Evolutionary conservation across 345 rosid species (phyloP).

Genomic region (Pugionium cornutum): DNA sequence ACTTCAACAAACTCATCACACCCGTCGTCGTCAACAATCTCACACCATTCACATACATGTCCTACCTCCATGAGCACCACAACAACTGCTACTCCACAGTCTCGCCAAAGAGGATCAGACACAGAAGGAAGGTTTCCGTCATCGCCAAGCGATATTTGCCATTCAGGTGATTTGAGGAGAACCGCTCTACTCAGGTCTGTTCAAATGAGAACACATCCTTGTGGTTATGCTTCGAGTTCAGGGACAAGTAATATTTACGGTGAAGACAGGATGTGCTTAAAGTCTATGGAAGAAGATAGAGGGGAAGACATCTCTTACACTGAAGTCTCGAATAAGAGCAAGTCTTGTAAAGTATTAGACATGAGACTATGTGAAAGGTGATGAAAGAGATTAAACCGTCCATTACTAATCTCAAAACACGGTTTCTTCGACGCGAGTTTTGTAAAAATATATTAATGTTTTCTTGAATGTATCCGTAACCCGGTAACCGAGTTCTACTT

Average conservation of each 20-base stretch:
- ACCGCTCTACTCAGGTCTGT: constrained; percentile 92
- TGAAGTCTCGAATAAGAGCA: constrained; percentile 49
- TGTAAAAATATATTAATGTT: too few relatives aligned
- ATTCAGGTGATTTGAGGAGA: constrained; percentile 89
- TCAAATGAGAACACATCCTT: constrained; percentile 89
- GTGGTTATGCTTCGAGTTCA: constrained; percentile 52
- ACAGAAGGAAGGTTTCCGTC: constrained; percentile 94
- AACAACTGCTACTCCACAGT: constrained; percentile 41
- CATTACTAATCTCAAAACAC: constrained; percentile 1
- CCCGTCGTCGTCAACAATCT: constrained; percentile 31
- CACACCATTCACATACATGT: constrained; percentile 39
- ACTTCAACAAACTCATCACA: constrained; percentile 48
- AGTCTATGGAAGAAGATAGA: constrained; percentile 66
- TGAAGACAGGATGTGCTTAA: constrained; percentile 66
- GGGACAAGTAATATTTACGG: constrained; percentile 54
- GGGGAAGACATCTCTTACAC: constrained; percentile 54
- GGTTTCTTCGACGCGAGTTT: neutral
- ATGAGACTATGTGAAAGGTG: constrained; percentile 46
- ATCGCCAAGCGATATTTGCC: constrained; percentile 96
- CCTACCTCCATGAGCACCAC: constrained; percentile 26
- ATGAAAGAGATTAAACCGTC: constrained; percentile 10
- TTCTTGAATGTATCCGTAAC: too few relatives aligned
- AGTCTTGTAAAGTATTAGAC: constrained; percentile 50
- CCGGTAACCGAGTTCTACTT: too few relatives aligned
- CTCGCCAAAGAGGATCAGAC: constrained; percentile 78